A percentile compares a stretch with the other conserved stretches of the same genome.
phyloP scores from a whole-genome alignment of 305 asterid species.

The Lippia alba region DNA sequence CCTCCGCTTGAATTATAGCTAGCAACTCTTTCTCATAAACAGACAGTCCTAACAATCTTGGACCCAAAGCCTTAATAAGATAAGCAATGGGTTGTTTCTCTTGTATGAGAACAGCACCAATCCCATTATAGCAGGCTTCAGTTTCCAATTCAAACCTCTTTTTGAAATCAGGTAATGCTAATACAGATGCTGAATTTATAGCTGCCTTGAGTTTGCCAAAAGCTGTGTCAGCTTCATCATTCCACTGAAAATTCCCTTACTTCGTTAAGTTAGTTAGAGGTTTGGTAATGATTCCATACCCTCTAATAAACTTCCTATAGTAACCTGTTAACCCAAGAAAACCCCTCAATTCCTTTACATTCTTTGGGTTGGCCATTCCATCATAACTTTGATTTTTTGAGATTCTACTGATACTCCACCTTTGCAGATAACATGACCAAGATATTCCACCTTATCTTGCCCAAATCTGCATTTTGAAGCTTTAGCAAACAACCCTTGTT shows the following conservation, averaged over 20 bases:
- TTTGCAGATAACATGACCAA: neutral
- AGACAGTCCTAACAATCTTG: neutral
- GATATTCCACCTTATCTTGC: neutral
- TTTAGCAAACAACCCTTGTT: too few relatives aligned
- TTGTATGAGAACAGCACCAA: neutral
- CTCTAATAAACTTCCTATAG: neutral
- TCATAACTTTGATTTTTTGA: neutral
- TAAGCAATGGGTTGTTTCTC: neutral
- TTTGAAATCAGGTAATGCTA: too few relatives aligned
- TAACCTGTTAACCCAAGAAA: neutral
- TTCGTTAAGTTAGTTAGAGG: neutral
- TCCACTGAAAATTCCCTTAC: neutral
- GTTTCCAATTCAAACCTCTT: neutral
- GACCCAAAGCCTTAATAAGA: neutral
- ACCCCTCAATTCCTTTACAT: neutral
- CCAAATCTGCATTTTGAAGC: neutral
- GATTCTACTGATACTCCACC: neutral
- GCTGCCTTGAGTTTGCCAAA: neutral
- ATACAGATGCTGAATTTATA: too few relatives aligned
- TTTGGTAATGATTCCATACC: neutral
- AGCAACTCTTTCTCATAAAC: neutral
- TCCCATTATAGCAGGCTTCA: neutral
- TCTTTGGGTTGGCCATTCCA: neutral
- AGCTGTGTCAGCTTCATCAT: neutral
- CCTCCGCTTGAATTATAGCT: neutral